Evolutionary conservation across 192 early-diverging fungal species (phyloP), one percentile per base, ranked within the genome.

Genomic region (Coemansia sp.): DNA sequence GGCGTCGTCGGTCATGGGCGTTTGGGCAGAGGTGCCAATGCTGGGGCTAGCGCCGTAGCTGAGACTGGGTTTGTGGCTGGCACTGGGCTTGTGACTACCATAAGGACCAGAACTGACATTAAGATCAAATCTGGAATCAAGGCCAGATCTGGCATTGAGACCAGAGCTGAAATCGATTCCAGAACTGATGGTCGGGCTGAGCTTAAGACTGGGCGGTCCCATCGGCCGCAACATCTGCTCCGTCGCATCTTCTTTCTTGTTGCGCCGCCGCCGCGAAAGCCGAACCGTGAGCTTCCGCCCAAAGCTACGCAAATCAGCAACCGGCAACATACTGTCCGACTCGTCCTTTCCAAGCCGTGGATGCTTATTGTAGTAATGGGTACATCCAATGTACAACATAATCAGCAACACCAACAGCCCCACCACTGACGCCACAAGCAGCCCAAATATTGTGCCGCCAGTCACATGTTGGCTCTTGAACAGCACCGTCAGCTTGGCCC

Each of bases 381-480:
- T 63, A 56, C 67, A 75, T 2, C 53, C 59, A 28, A 80, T 71
- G 36, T 74, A 80, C 12, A 24, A 21, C 54, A 80, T 3, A 20
- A 80, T 68, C 24, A 71, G 28, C 8, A 75, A 42, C 21, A 80
- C 69, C 25, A 67, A 47, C 10, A 80, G 47, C 11, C 58, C 61
- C 14, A 70, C 71, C 10, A 61, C 44, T 21, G 68, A 80, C 9
- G 78, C 72, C 6, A 74, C 60, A 49, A 71, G 44, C 34, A 80
- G 61, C 14, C 78, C 72, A 62, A 80, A 80, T 31, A 80, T 75
- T 3, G 72, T 75, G n/a, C 68, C 72, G 23, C 78, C 73, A 1
- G 72, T 46, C 31, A 74, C 48, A 20, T 67, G 56, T 8, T 60
- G 25, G 23, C 15, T 68, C 24, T 17, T 71, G 46, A 67, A 66